phyloP scores from a whole-genome alignment of 768 basidiomycete genomes.

The Pleurotus platypus region DNA sequence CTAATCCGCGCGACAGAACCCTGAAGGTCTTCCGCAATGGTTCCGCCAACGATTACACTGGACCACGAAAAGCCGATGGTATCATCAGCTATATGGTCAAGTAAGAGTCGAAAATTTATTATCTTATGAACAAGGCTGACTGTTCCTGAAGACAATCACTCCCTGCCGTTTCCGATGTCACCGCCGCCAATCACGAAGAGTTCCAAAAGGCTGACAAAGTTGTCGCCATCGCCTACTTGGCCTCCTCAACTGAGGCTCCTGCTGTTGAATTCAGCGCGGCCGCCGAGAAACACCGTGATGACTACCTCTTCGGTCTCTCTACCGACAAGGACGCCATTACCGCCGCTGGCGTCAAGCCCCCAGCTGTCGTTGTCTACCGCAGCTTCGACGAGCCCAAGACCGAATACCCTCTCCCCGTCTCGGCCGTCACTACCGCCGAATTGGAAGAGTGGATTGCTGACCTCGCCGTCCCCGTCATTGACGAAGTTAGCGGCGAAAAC shows the following conservation, averaged over 20 bases:
- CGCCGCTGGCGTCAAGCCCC: slow-evolving; percentile 71
- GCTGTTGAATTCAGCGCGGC: slow-evolving; percentile 71
- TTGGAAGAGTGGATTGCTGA: slow-evolving; percentile 78
- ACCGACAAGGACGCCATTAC: slow-evolving; percentile 68
- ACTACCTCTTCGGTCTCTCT: slow-evolving; percentile 87
- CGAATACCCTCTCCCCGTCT: slow-evolving; percentile 62
- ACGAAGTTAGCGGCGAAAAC: slow-evolving; percentile 93
- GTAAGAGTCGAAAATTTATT: slow-evolving; percentile 38
- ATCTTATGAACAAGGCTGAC: slow-evolving; percentile 7
- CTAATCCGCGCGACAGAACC: slow-evolving; percentile 45
- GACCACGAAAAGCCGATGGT: slow-evolving; percentile 92
- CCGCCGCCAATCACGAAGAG: slow-evolving; percentile 69
- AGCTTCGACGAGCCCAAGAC: slow-evolving; percentile 80
- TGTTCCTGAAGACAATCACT: slow-evolving; percentile 67
- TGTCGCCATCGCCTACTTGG: slow-evolving; percentile 82
- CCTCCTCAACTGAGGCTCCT: slow-evolving; percentile 67
- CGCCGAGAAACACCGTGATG: slow-evolving; percentile 88
- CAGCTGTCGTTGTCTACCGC: slow-evolving; percentile 90
- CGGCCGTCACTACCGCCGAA: slow-evolving; percentile 53
- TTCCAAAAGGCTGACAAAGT: slow-evolving; percentile 89
- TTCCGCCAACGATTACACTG: slow-evolving; percentile 72
- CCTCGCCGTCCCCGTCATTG: slow-evolving; percentile 83
- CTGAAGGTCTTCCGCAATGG: slow-evolving; percentile 92
- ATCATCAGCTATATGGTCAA: slow-evolving; percentile 97
- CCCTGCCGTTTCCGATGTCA: slow-evolving; percentile 87